Base-by-base conservation (phyloP, 208 protist species). In the Herpetomonas tarakana region DNA sequence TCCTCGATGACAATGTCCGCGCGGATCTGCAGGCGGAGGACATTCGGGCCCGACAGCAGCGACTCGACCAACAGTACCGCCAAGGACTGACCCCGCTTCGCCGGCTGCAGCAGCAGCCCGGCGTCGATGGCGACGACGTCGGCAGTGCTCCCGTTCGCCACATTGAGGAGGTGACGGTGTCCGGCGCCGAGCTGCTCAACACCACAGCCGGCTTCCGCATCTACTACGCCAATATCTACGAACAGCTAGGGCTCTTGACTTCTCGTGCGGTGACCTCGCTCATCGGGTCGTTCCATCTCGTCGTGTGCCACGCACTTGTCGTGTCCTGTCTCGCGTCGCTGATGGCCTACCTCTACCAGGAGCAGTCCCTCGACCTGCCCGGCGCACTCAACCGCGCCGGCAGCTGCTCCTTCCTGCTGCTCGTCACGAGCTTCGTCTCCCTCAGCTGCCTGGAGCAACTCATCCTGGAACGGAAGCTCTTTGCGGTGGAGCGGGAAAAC, bases 361-460 rank as follows among this genome's bases (percentile, higher is more conserved):
- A 81, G 24, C 81, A 97, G 63, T 62, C 54, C 16, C 81, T 95
- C 14, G 87, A 93, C 59, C 76, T 97, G 22, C 80, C 88, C 4
- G 91, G 91, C 2, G 53, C 86, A 16, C 73, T 95, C n/a, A 97
- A 96, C 71, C 81, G 92, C 31, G 83, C 86, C 11, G 92, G 92
- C 30, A 81, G 71, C 27, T 60, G 94, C 6, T 88, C 90, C 2
- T 96, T 96, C 70, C 54, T 96, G 2, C 69, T 96, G 6, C 72
- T 95, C 16, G 80, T 97, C 52, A 83, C 92, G 21, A 74, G 83
- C 21, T 96, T 97, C 58, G 73, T 89, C 28, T 92, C 90, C 18
- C 78, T 97, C 16, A 93, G 85, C 63, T 81, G 62, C 45, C 74
- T 97, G 11, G 92, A 97, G 73, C 78, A 87, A 45, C 88, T 97